Evolutionary conservation across 2,329 filamentous ascomycete species (phyloP).

Genomic region (Colletotrichum sp.): DNA sequence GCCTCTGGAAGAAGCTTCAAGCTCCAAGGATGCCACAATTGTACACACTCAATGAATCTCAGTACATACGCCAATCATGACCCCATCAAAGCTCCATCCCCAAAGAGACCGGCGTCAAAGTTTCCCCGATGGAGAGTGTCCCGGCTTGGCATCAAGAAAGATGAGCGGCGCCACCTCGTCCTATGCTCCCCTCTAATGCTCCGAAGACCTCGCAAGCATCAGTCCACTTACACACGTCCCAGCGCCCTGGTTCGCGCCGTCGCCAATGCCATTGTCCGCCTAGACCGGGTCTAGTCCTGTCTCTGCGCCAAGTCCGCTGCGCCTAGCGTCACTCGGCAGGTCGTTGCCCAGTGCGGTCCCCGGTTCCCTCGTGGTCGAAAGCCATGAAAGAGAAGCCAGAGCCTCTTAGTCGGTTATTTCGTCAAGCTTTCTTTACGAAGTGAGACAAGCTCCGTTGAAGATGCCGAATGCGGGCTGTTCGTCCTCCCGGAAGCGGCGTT

Average conservation of each 20-base stretch:
- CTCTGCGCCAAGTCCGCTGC: neutral
- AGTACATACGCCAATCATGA: neutral
- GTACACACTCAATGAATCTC: neutral
- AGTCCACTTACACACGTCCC: neutral
- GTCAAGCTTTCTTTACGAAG: neutral
- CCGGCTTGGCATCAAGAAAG: neutral
- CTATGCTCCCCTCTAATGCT: neutral
- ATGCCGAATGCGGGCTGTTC: neutral
- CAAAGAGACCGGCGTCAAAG: neutral
- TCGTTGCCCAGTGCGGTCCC: neutral
- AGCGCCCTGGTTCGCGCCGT: neutral
- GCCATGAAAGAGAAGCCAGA: neutral
- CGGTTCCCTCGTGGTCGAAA: neutral
- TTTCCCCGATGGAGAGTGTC: neutral
- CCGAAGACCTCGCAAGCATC: neutral
- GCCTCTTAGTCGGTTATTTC: neutral
- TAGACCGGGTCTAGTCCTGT: neutral
- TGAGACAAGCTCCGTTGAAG: neutral
- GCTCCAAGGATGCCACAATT: neutral
- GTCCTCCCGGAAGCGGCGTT: neutral
- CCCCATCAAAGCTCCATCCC: neutral
- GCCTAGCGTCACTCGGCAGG: neutral
- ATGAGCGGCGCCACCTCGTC: neutral
- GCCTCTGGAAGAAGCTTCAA: neutral
- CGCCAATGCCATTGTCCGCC: neutral